Conservation (phyloP, 441 rosid genomes). For the Bocquillonia castaneifolia region DNA sequence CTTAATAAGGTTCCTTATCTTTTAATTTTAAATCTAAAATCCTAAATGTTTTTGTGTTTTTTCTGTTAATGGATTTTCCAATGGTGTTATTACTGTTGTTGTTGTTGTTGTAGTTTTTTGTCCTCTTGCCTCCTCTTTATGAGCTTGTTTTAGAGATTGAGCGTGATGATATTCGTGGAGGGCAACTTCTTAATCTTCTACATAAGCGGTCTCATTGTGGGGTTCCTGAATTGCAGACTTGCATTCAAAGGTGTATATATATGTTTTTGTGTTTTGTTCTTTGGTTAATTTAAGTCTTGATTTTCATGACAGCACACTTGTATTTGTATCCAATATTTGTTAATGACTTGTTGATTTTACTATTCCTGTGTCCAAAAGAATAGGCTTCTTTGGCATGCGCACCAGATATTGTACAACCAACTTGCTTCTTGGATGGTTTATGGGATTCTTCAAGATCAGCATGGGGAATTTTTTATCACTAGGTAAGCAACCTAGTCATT, state of each 20-base stretch:
- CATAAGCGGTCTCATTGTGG: constrained; percentile 93
- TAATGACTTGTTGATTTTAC: background rate
- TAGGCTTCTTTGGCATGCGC: constrained; percentile 99
- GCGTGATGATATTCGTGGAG: constrained; percentile 87
- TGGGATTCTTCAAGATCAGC: constrained; percentile 95
- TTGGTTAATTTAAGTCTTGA: background rate
- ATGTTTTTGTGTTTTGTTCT: background rate
- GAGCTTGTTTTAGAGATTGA: constrained; percentile 90
- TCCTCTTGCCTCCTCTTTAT: constrained; percentile 76
- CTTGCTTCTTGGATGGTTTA: constrained; percentile 95
- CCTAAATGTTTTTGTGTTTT: background rate
- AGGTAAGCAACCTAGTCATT: constrained; percentile 38
- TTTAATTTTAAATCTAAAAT: background rate
- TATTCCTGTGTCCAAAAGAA: constrained; percentile 17
- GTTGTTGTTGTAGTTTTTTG: constrained; percentile 57
- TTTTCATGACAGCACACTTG: background rate
- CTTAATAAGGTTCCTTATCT: constrained; percentile 64
- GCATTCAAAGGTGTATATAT: constrained; percentile 75
- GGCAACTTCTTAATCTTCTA: constrained; percentile 80
- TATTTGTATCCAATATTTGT: background rate
- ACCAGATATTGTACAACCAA: constrained; percentile 89
- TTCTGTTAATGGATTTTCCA: background rate
- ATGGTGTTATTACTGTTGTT: background rate
- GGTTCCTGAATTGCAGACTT: constrained; percentile 87
- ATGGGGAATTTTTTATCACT: constrained; percentile 80